phyloP scores from a whole-genome alignment of 305 asterid genomes.

The Striga hermonthica region DNA sequence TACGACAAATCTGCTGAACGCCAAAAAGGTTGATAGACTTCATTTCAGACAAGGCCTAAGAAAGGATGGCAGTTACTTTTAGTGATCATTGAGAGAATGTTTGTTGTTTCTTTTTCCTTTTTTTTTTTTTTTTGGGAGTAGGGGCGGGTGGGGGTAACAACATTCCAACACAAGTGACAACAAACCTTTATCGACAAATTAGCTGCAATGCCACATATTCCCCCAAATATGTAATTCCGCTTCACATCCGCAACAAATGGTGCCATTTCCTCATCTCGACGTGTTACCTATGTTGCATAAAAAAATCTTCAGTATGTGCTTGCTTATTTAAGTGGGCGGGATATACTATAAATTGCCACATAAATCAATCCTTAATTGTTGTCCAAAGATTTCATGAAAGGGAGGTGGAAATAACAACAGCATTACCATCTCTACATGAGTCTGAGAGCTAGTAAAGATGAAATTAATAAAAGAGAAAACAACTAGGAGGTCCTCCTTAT shows the following conservation, averaged over 20 bases:
- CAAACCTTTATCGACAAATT: conserved; percentile 78
- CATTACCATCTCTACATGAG: neutral
- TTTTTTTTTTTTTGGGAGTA: neutral
- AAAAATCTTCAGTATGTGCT: conserved; percentile 24
- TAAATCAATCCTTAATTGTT: conserved; percentile 11
- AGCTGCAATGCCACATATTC: conserved; percentile 84
- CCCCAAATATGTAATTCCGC: conserved; percentile 94
- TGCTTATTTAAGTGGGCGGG: conserved; percentile 27
- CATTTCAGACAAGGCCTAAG: conserved; percentile 89
- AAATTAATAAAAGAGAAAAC: no score
- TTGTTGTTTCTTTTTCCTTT: neutral
- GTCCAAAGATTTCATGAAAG: neutral
- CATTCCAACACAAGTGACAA: conserved; percentile 29
- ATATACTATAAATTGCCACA: conserved; percentile 17
- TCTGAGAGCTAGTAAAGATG: no score
- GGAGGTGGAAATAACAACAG: neutral
- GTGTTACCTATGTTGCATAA: conserved; percentile 67
- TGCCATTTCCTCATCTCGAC: conserved; percentile 93
- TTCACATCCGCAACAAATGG: conserved; percentile 80
- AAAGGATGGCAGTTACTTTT: conserved; percentile 26
- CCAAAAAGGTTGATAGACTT: conserved; percentile 94
- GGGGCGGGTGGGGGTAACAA: neutral
- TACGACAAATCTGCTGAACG: conserved; percentile 96
- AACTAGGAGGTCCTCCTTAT: no score
- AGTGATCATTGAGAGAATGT: conserved; percentile 19